Percentiles rank a stretch among this genome's conserved stretches.
Evolutionary conservation across 1,284 basidiomycete species (phyloP).

Genomic region (Apiotrichum gracile): DNA sequence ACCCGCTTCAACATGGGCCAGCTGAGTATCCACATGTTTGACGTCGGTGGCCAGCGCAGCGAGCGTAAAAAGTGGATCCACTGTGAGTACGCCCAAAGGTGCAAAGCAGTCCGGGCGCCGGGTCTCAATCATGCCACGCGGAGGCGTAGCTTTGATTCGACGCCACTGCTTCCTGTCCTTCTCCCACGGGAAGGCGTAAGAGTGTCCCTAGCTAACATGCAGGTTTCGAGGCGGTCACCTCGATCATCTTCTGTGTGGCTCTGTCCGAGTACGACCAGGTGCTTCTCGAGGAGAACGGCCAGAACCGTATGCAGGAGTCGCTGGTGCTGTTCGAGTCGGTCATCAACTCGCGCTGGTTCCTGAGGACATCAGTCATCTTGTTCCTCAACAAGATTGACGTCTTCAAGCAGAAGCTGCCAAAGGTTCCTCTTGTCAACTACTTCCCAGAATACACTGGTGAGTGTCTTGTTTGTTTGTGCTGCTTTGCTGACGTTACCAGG

Average conservation of each 20-base stretch:
- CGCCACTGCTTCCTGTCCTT: too few species aligned
- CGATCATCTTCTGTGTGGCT: conserved; percentile 92
- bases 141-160: too few species aligned
- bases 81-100: conserved; percentile 52
- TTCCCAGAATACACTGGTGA: conserved; percentile 83
- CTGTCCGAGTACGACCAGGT: conserved; percentile 93
- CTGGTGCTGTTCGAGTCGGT: conserved; percentile 90
- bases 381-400: conserved; percentile 96
- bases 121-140: too few species aligned
- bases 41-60: conserved; percentile 86
- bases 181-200: too few species aligned
- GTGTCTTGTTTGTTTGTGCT: neutral
- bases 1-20: conserved; percentile 58
- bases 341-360: conserved; percentile 97
- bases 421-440: conserved; percentile 76
- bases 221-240: conserved; percentile 84
- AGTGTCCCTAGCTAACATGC: neutral
- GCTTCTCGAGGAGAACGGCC: conserved; percentile 60
- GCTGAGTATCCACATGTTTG: conserved; percentile 68
- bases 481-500: neutral
- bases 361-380: conserved; percentile 83
- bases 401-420: conserved; percentile 87
- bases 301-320: conserved; percentile 95
- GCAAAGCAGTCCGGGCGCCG: too few species aligned
- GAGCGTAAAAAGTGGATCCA: conserved; percentile 95